These are phyloP conservation scores for Pisolithus marmoratus DNA, from an alignment of 768 basidiomycete species.

Conservation along the genomic window DNA sequence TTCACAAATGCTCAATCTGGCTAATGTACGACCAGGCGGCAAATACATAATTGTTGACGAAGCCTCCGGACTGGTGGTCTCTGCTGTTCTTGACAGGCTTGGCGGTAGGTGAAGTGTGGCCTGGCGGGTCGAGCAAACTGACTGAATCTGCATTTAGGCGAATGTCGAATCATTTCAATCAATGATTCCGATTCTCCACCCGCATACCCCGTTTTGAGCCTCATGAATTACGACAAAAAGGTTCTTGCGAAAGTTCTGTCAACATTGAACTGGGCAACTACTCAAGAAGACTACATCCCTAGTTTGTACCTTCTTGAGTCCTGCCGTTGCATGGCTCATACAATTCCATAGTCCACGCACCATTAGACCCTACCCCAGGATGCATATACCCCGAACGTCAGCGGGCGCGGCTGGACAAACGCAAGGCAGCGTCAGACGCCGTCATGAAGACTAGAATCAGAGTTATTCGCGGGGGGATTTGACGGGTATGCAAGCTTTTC, in stretches of 20 bases:
- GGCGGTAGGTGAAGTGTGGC: conserved; percentile 50
- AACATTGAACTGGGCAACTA: conserved; percentile 88
- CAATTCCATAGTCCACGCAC: conserved; percentile 44
- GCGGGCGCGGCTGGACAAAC: conserved; percentile 65
- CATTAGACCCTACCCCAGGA: conserved; percentile 51
- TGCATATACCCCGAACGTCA: conserved; percentile 69
- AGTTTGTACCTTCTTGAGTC: conserved; percentile 34
- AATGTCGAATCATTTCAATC: conserved; percentile 77
- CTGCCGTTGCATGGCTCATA: conserved; percentile 1
- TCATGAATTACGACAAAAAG: conserved; percentile 80
- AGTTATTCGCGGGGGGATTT: conserved; percentile 82
- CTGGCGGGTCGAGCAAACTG: not conserved
- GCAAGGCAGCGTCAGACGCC: conserved; percentile 62
- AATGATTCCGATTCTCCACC: conserved; percentile 91
- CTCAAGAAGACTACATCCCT: conserved; percentile 69
- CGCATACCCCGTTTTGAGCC: conserved; percentile 72
- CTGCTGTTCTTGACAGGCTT: conserved; percentile 79
- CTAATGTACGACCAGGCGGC: conserved; percentile 82
- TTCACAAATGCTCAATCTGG: conserved; percentile 80
- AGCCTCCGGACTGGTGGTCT: conserved; percentile 81
- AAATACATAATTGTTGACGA: conserved; percentile 88
- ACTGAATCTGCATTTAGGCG: conserved; percentile 39
- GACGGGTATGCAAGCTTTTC: conserved; percentile 53
- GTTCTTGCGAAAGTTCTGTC: conserved; percentile 47
- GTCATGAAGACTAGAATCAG: conserved; percentile 64